A percentile compares a stretch with the other conserved stretches of the same genome.
Conservation (phyloP, 768 basidiomycete species). For the Tricholoma sp. region DNA sequence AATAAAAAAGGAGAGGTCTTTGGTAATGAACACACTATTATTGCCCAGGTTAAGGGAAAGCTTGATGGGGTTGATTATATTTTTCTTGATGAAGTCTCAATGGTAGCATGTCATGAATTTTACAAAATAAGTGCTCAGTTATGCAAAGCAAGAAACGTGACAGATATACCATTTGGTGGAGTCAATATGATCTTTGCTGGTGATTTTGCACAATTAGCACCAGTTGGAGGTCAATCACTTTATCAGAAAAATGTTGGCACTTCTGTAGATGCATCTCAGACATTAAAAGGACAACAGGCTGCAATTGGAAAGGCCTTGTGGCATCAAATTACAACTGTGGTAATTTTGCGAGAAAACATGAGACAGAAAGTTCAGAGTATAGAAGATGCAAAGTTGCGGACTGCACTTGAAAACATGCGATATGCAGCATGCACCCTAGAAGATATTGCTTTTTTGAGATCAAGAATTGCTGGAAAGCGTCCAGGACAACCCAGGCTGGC, state of each 20-base stretch:
- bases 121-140: slow-evolving; percentile 22
- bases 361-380: slow-evolving; percentile 17
- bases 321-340: slow-evolving; percentile 25
- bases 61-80: slow-evolving; percentile 29
- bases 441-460: slow-evolving; percentile 22
- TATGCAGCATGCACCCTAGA: slow-evolving; percentile 26
- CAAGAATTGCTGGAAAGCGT: slow-evolving; percentile 20
- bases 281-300: slow-evolving; percentile 13
- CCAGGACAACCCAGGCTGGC: slow-evolving; percentile 14
- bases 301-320: slow-evolving; percentile 16
- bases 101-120: slow-evolving; percentile 29
- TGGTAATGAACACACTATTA: not conserved
- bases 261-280: too few species aligned
- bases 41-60: slow-evolving; percentile 2
- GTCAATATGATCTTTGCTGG: slow-evolving; percentile 35
- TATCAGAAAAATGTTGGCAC: slow-evolving; percentile 6
- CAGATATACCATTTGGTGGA: slow-evolving; percentile 28
- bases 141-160: slow-evolving; percentile 10
- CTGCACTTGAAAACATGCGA: slow-evolving; percentile 27
- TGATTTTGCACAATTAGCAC: slow-evolving; percentile 38
- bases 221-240: slow-evolving; percentile 8
- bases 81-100: slow-evolving; percentile 38
- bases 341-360: slow-evolving; percentile 32
- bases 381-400: slow-evolving; percentile 22
- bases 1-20: not conserved